Evolutionary conservation across 805 yeast species (phyloP).

Genomic region (Starmerella geochares): DNA sequence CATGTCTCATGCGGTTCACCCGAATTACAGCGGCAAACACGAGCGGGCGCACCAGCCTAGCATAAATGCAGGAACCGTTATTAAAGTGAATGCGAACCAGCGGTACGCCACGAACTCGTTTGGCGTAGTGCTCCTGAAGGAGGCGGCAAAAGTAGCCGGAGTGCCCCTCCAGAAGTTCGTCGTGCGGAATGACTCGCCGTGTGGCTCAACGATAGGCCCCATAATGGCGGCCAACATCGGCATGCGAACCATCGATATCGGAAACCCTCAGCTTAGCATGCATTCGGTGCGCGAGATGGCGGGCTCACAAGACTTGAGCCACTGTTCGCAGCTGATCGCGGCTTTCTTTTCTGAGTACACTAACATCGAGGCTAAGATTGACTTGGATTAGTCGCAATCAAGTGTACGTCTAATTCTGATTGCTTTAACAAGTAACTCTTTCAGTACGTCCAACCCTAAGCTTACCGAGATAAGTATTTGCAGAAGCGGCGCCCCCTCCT

Average conservation of each 20-base stretch:
- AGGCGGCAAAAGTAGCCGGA: slow-evolving; percentile 52
- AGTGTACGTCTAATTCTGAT: background rate
- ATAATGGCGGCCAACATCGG: slow-evolving; percentile 81
- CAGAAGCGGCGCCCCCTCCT: background rate
- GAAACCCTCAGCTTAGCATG: slow-evolving; percentile 88
- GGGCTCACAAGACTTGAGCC: slow-evolving; percentile 61
- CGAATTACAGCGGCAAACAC: slow-evolving; percentile 69
- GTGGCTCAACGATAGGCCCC: slow-evolving; percentile 97
- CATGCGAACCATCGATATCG: slow-evolving; percentile 75
- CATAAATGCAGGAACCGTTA: slow-evolving; percentile 81
- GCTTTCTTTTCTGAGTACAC: slow-evolving; percentile 41
- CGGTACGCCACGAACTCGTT: slow-evolving; percentile 89
- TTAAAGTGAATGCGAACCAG: slow-evolving; percentile 90
- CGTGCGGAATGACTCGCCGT: slow-evolving; percentile 84
- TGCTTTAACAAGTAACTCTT: background rate
- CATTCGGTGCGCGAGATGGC: slow-evolving; percentile 90
- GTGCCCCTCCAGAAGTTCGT: slow-evolving; percentile 89
- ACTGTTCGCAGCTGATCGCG: slow-evolving; percentile 51
- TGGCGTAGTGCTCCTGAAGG: slow-evolving; percentile 69
- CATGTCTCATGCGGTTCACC: slow-evolving; percentile 96
- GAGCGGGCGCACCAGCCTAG: slow-evolving; percentile 72
- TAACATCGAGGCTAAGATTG: slow-evolving; percentile 10
- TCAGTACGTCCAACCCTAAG: background rate
- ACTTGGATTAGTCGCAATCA: slow-evolving; percentile 7
- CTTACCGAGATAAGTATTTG: slow-evolving; percentile 1